phyloP scores from a whole-genome alignment of 2,329 filamentous ascomycete genomes.

The Microsporum ferrugineum region DNA sequence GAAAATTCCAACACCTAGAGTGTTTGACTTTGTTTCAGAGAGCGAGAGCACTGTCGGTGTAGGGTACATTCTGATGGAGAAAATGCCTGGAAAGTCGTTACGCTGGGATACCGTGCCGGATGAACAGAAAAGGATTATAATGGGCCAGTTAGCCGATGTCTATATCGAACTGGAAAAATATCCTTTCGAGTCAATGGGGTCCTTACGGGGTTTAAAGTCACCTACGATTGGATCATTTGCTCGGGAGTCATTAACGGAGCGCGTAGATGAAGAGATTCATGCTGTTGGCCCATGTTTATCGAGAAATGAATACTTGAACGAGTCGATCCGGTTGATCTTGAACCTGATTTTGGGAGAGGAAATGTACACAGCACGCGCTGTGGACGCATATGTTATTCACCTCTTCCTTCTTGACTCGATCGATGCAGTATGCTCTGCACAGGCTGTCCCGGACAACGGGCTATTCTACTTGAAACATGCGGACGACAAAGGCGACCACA shows the following conservation, averaged over 20 bases:
- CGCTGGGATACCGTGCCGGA: constrained; percentile 23
- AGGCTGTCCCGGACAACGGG: neutral
- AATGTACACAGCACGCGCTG: constrained; percentile 24
- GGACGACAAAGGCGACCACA: constrained; percentile 42
- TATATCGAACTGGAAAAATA: constrained; percentile 31
- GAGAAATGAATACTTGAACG: constrained; percentile 24
- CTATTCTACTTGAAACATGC: constrained; percentile 38
- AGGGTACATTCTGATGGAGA: constrained; percentile 33
- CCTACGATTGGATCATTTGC: constrained; percentile 10
- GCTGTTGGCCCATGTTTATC: constrained; percentile 25
- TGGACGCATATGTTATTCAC: constrained; percentile 29
- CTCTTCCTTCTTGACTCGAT: constrained; percentile 25
- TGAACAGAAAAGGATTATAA: constrained; percentile 28
- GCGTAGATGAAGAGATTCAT: constrained; percentile 15
- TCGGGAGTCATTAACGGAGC: constrained; percentile 1
- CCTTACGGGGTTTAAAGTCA: constrained; percentile 20
- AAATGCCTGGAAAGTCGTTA: constrained; percentile 28
- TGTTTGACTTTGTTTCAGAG: constrained; percentile 27
- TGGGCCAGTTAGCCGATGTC: constrained; percentile 30
- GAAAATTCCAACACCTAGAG: constrained; percentile 26
- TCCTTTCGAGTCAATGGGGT: constrained; percentile 30
- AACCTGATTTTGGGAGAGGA: constrained; percentile 26
- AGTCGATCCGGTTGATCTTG: constrained; percentile 23
- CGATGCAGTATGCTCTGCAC: neutral
- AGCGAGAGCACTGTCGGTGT: constrained; percentile 23